phyloP scores from a whole-genome alignment of 2,329 filamentous ascomycete genomes.

The Lasiodiplodia hormozganensis region DNA sequence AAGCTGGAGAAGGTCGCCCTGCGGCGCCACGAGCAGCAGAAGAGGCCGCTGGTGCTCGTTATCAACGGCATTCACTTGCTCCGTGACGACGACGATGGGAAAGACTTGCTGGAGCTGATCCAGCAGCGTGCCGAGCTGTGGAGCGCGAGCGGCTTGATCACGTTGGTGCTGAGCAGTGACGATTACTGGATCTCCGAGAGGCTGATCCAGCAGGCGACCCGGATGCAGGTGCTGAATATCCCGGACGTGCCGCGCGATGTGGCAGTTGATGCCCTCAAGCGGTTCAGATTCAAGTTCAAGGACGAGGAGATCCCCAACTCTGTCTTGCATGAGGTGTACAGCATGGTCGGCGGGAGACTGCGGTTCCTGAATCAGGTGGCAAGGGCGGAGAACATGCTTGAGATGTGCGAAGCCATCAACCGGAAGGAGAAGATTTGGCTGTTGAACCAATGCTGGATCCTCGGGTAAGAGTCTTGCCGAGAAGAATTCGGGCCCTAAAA shows the following conservation, averaged over 20 bases:
- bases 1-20: conserved; percentile 92
- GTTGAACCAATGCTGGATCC: conserved; percentile 72
- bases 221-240: conserved; percentile 86
- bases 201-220: conserved; percentile 82
- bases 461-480: conserved; percentile 52
- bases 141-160: conserved; percentile 84
- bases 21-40: conserved; percentile 62
- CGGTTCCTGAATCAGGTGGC: conserved; percentile 84
- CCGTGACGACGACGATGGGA: conserved; percentile 83
- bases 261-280: conserved; percentile 73
- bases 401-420: conserved; percentile 72
- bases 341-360: conserved; percentile 81
- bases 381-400: conserved; percentile 76
- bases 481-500: background rate
- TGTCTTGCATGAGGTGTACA: conserved; percentile 75
- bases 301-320: conserved; percentile 60
- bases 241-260: conserved; percentile 76
- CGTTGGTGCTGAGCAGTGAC: conserved; percentile 86
- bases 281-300: conserved; percentile 76
- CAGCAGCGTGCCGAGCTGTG: conserved; percentile 91
- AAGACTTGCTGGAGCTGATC: conserved; percentile 83
- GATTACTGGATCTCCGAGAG: conserved; percentile 96
- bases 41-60: conserved; percentile 77
- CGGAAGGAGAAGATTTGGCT: conserved; percentile 73
- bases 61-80: conserved; percentile 88